Evolutionary conservation across 179 eudicot genomes (phyloP).

Genomic region (Gypsophila paniculata): DNA sequence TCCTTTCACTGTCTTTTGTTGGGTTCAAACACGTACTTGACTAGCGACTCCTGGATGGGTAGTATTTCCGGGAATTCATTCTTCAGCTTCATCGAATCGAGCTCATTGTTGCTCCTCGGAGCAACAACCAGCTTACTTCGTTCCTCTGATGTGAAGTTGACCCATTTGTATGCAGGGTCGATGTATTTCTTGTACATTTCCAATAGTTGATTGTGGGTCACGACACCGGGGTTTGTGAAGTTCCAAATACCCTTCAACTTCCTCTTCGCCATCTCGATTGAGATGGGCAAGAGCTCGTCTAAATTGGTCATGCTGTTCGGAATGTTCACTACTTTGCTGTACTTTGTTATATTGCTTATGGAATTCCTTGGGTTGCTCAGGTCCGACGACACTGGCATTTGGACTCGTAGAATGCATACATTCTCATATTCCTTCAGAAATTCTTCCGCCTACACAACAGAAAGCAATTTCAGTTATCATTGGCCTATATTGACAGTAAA

Average conservation of each 20-base stretch:
- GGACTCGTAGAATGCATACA: constrained; percentile 26
- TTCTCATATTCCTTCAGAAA: constrained; percentile 18
- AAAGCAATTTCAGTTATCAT: neutral
- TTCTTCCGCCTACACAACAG: neutral
- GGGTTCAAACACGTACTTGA: too few species aligned
- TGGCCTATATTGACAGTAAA: neutral
- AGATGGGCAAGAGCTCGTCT: constrained; percentile 7
- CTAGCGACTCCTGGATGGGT: too few species aligned
- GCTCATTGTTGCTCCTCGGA: neutral
- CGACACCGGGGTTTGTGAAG: constrained; percentile 7
- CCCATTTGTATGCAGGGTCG: constrained; percentile 1
- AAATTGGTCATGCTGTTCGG: neutral
- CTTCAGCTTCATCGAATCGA: too few species aligned
- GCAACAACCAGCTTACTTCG: neutral
- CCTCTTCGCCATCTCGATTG: neutral
- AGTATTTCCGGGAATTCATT: too few species aligned
- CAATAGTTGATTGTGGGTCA: neutral
- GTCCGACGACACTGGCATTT: constrained; percentile 34
- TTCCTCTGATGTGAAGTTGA: neutral
- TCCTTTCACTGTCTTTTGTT: too few species aligned
- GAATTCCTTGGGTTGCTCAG: constrained; percentile 27
- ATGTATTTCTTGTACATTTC: neutral
- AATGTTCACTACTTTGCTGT: neutral
- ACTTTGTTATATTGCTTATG: constrained; percentile 18
- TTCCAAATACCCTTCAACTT: constrained; percentile 3